Evolutionary conservation across 345 rosid genomes (phyloP), one percentile per base, ranked within the genome.

Genomic region (Barbarea vulgaris): DNA sequence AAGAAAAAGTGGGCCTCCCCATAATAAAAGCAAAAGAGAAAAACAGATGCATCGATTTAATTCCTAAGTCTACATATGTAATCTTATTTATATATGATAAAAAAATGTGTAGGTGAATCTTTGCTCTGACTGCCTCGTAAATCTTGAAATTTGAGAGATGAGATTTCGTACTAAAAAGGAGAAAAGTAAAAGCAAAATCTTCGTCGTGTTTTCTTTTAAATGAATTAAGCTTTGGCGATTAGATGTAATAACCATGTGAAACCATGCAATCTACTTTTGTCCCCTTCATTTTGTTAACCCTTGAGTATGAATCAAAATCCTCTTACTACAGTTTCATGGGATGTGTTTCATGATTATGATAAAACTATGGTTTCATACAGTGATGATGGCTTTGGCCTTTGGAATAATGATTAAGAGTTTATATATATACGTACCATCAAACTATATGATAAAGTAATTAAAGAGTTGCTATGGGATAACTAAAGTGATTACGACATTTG

Each of bases 41-140:
- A 52, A 58, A 58, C 42, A 39, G 31, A 52, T 39, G 54, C 70
- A 64, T 64, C 63, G 55, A 65, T 74, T 36, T 59, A 37, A 34
- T 56, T 57, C 59, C 22, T 55, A 66, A 25, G 9, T 60, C 27
- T 65, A 28, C 25, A 34, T n/a, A 47, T 48, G 25, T 50, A 52
- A 25, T 30, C 18, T 55, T 47, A 15, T 19, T 14, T 31, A 55
- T 33, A 7, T 55, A 46, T 21, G 12, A 12, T 28, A 36, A 47
- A 66, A 31, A 21, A 68, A 21, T 13, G 4, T 34, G n/a, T 15
- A 44, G 51, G 64, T 62, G 70, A 76, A 52, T 76, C 57, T 76
- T 69, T 52, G 57, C 39, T 69, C 75, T 61, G 41, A 69, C 70
- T 69, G 79, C 69, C 75, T 76, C 79, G 70, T 69, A 42, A 76